phyloP scores from a whole-genome alignment of 805 yeast species.

The Clavispora asparagi region DNA sequence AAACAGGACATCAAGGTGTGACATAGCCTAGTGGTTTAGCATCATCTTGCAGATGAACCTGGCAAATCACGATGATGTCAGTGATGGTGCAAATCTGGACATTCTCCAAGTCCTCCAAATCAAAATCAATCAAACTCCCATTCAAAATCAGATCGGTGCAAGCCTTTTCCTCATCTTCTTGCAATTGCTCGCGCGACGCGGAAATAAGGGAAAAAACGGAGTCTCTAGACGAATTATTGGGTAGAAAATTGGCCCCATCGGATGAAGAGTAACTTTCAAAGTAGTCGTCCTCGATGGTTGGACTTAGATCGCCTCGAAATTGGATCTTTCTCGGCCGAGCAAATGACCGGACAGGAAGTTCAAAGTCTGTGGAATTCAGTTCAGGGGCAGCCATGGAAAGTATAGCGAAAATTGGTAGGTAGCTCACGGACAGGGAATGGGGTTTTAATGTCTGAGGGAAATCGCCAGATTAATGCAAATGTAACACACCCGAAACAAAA shows the following conservation, averaged over 20 bases:
- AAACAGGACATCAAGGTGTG: background rate
- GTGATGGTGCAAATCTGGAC: constrained; percentile 21
- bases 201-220: constrained; percentile 4
- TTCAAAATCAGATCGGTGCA: background rate
- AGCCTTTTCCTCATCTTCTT: background rate
- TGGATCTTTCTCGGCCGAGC: background rate
- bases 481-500: background rate
- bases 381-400: background rate
- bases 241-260: constrained; percentile 6
- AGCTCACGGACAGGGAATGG: too few species aligned
- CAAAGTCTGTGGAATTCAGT: background rate
- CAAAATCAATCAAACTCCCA: constrained; percentile 2
- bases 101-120: constrained; percentile 18
- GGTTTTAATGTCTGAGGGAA: too few species aligned
- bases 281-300: constrained; percentile 15
- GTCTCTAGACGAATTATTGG: constrained; percentile 1
- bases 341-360: constrained; percentile 1
- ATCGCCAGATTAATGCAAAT: background rate
- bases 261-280: constrained; percentile 12
- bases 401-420: too few species aligned
- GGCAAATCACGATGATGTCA: constrained; percentile 15
- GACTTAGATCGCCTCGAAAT: background rate
- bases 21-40: background rate
- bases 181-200: background rate
- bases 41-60: background rate